Evolutionary conservation across 345 rosid genomes (phyloP), one percentile per base, ranked within the genome.

Genomic region (Lenwebbia sp.): DNA sequence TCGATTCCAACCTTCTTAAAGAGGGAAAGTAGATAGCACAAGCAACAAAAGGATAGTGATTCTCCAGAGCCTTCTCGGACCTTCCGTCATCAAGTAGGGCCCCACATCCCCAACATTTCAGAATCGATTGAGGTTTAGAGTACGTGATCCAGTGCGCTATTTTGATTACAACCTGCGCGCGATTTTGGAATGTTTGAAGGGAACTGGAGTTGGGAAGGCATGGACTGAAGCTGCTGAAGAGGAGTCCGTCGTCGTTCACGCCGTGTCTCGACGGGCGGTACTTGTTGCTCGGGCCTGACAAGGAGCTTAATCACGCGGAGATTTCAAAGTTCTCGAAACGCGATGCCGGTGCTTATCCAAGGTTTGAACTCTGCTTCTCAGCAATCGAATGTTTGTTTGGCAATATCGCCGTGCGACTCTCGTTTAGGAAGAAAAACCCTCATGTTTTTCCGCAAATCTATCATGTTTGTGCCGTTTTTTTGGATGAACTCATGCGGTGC

Each of bases 221-320:
- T 54, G 97, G 99, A n/a, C 44, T 96, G 88, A 96, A 95, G 92
- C 87, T 96, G 87, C 81, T 96, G 91, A 93, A 91, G 93, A 91
- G 97, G 86, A 93, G 85, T 91, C 96, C 98, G 25, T 92, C 97
- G 51, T 95, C 99, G 82, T 97, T 97, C 88, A 95, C 98, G 75
- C 99, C 98, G 54, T 95, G 98, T 91, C 85, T 93, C 76, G 99
- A 95, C 88, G 99, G 99, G 13, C 93, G 97, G 33, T 95, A 93
- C 86, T 95, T 97, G 86, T 88, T 97, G 21, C 87, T 95, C 56
- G 99, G 99, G 56, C 92, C 95, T 47, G 89, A 93, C 87, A 89
- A 88, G 41, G 90, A 91, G 10, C 94, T 92, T 58, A 95, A 92
- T 89, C 93, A 91, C 84, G 91, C 94, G 28, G 97, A 97, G 92